Percentiles rank a stretch among this genome's conserved stretches.
phyloP scores from a whole-genome alignment of 164 flowering plant species.

The Aristolochia californica region DNA sequence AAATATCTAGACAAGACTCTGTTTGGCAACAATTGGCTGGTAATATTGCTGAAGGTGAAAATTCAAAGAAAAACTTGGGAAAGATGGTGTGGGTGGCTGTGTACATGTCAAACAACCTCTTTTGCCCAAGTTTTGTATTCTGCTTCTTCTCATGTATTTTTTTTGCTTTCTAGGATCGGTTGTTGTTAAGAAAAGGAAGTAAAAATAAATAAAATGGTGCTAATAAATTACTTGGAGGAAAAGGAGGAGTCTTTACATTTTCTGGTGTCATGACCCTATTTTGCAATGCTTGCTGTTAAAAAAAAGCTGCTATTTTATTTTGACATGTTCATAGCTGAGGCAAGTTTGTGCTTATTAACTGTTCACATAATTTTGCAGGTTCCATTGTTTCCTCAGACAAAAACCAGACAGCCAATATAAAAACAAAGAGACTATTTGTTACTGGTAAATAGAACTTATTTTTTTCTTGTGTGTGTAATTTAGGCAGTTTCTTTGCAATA shows the following conservation, averaged over 20 bases:
- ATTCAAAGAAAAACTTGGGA: no score
- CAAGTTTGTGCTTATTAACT: neutral
- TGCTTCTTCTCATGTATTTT: no score
- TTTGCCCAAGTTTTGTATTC: no score
- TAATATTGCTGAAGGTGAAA: no score
- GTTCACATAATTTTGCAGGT: slow-evolving; percentile 7
- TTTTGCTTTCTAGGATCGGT: no score
- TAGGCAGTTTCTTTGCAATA: neutral
- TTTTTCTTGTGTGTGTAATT: neutral
- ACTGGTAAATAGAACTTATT: slow-evolving; percentile 39
- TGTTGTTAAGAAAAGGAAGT: no score
- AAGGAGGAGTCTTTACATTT: neutral
- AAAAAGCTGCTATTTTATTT: no score
- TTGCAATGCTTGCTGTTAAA: neutral
- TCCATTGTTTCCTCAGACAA: slow-evolving; percentile 23
- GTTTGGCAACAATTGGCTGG: no score
- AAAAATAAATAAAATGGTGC: no score
- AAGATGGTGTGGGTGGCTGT: no score
- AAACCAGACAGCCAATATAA: slow-evolving; percentile 24
- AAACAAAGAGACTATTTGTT: slow-evolving; percentile 75
- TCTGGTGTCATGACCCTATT: neutral
- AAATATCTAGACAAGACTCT: no score
- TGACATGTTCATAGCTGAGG: neutral
- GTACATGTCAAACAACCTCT: no score
- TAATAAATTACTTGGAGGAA: neutral